These are phyloP conservation scores for Calocybe gangraenosa DNA, from an alignment of 768 basidiomycete genomes.

Conservation along the genomic window DNA sequence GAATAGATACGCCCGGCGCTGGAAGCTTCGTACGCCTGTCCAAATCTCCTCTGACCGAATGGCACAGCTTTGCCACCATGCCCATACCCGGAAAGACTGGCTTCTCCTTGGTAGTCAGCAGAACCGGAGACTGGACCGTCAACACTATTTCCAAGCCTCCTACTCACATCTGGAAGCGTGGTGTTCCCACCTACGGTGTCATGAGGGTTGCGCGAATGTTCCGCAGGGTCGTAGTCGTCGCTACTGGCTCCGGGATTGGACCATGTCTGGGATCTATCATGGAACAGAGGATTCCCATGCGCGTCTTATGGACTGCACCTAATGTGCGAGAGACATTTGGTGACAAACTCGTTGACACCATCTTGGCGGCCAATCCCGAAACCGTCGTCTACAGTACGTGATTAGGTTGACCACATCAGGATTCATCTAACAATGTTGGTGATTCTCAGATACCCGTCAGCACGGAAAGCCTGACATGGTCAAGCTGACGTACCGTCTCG, in stretches of 20 bases:
- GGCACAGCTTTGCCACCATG: conserved; percentile 59
- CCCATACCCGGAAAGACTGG: conserved; percentile 43
- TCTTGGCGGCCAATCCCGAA: conserved; percentile 41
- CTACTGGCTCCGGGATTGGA: conserved; percentile 56
- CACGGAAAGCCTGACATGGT: conserved; percentile 50
- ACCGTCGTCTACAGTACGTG: conserved; percentile 52
- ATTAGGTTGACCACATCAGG: background rate
- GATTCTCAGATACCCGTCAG: conserved; percentile 33
- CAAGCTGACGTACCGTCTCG: conserved; percentile 40
- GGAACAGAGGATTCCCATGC: conserved; percentile 45
- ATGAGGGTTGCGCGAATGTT: conserved; percentile 52
- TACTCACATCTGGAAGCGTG: conserved; percentile 53
- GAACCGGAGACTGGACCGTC: conserved; percentile 58
- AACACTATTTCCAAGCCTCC: conserved; percentile 52
- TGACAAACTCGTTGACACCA: conserved; percentile 51
- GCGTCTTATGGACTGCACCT: conserved; percentile 60
- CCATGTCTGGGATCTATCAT: conserved; percentile 56
- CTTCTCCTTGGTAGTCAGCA: conserved; percentile 55
- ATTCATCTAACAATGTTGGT: conserved; percentile 12
- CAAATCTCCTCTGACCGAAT: conserved; percentile 48
- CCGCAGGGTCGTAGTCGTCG: conserved; percentile 52
- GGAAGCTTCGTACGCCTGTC: conserved; percentile 46
- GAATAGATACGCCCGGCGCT: conserved; percentile 37
- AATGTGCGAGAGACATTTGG: conserved; percentile 61
- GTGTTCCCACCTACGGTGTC: conserved; percentile 53